Percentiles rank a stretch among this genome's conserved stretches.
Conservation (phyloP, 768 basidiomycete species). For the Russula sp. region DNA sequence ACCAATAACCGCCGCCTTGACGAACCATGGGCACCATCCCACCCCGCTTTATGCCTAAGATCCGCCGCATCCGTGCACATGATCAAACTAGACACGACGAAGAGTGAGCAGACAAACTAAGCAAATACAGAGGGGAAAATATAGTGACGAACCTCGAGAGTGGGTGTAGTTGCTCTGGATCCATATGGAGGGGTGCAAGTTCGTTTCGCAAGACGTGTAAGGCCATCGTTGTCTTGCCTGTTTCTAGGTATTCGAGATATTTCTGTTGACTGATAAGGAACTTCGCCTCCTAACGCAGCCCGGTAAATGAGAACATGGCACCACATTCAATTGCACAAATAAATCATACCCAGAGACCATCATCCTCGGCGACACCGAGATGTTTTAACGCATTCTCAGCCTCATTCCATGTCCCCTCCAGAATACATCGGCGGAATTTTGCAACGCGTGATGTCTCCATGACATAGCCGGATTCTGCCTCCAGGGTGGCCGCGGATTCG, state of each 20-base stretch:
- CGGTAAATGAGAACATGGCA: slow-evolving; percentile 2
- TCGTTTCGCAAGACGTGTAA: slow-evolving; percentile 83
- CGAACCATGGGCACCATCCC: slow-evolving; percentile 82
- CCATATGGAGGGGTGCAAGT: slow-evolving; percentile 73
- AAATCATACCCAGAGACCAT: slow-evolving; percentile 58
- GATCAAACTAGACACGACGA: slow-evolving; percentile 38
- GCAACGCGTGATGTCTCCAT: slow-evolving; percentile 75
- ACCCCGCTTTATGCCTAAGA: slow-evolving; percentile 68
- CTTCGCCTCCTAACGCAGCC: slow-evolving; percentile 55
- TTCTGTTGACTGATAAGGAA: slow-evolving; percentile 94
- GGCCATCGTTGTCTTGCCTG: slow-evolving; percentile 71
- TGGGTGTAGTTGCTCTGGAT: slow-evolving; percentile 76
- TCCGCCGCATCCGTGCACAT: slow-evolving; percentile 90
- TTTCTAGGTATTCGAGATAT: slow-evolving; percentile 88
- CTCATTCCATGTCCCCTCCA: slow-evolving; percentile 74
- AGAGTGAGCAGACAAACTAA: neutral
- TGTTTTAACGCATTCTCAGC: slow-evolving; percentile 64
- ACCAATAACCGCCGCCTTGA: slow-evolving; percentile 74
- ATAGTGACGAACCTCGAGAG: slow-evolving; percentile 67
- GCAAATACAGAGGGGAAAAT: slow-evolving; percentile 4
- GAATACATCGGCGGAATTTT: slow-evolving; percentile 72
- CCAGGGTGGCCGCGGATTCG: slow-evolving; percentile 81
- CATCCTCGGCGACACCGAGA: slow-evolving; percentile 63
- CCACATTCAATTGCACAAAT: neutral
- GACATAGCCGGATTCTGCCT: slow-evolving; percentile 88